These are phyloP conservation scores for Penicillium atrosanguineum DNA, from an alignment of 495 filamentous ascomycete species.

Conservation along the genomic window DNA sequence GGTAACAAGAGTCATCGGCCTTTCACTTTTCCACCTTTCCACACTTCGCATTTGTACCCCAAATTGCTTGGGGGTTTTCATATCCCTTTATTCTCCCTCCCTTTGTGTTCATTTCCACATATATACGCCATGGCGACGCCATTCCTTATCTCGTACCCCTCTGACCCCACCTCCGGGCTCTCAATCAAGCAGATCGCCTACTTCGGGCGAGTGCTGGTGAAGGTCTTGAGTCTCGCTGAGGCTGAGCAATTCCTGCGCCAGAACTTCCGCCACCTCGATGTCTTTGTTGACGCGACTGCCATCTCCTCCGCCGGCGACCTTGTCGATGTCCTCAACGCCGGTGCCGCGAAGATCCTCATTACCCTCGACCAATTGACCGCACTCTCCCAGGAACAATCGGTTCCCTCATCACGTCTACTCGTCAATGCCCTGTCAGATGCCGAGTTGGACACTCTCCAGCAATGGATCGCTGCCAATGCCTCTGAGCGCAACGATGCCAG, in stretches of 20 bases:
- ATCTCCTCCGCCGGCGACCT: slow-evolving; percentile 68
- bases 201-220: slow-evolving; percentile 72
- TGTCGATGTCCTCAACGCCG: slow-evolving; percentile 76
- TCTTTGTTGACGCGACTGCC: slow-evolving; percentile 73
- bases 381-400: slow-evolving; percentile 50
- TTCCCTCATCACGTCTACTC: slow-evolving; percentile 58
- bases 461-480: slow-evolving; percentile 40
- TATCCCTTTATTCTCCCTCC: slow-evolving; percentile 2
- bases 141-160: slow-evolving; percentile 48
- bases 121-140: slow-evolving; percentile 46
- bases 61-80: slow-evolving; percentile 7
- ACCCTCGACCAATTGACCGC: slow-evolving; percentile 59
- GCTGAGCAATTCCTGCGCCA: slow-evolving; percentile 66
- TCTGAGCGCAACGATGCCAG: slow-evolving; percentile 51
- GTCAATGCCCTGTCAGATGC: slow-evolving; percentile 41
- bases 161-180: slow-evolving; percentile 50
- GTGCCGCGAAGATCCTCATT: slow-evolving; percentile 85
- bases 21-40: slow-evolving; percentile 5
- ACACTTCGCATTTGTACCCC: not conserved
- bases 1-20: slow-evolving; percentile 17
- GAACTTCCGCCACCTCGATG: slow-evolving; percentile 62
- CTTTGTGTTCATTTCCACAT: slow-evolving; percentile 1
- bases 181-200: slow-evolving; percentile 69
- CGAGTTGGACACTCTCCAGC: slow-evolving; percentile 34
- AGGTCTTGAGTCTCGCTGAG: slow-evolving; percentile 57